A percentile compares a stretch with the other conserved stretches of the same genome.
Evolutionary conservation across 2,329 filamentous ascomycete species (phyloP).

Genomic region (Coniochaeta sp.): DNA sequence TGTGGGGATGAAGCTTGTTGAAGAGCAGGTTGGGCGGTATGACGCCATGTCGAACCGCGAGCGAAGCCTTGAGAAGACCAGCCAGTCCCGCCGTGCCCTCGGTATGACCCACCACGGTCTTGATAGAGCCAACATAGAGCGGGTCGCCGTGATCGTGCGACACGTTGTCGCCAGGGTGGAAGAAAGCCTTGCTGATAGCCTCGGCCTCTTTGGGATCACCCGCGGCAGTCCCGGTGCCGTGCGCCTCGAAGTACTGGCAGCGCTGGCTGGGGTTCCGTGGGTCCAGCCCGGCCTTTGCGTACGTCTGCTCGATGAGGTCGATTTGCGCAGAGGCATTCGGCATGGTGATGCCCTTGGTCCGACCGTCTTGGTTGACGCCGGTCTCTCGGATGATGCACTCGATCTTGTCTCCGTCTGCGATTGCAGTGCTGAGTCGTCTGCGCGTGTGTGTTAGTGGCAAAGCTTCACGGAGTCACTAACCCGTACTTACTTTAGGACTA

Average conservation of each 20-base stretch:
- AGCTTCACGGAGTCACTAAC: no score
- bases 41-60: constrained; percentile 27
- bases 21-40: constrained; percentile 37
- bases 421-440: constrained; percentile 31
- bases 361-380: constrained; percentile 37
- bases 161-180: neutral
- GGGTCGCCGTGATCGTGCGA: no score
- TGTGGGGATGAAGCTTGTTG: constrained; percentile 33
- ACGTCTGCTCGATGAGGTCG: constrained; percentile 29
- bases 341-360: constrained; percentile 37
- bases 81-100: constrained; percentile 39
- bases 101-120: constrained; percentile 36
- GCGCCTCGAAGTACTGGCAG: constrained; percentile 34
- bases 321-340: constrained; percentile 34
- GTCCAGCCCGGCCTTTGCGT: constrained; percentile 29
- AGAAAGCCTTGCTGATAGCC: constrained; percentile 4
- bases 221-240: constrained; percentile 26
- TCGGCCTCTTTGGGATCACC: constrained; percentile 8
- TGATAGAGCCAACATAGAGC: constrained; percentile 27
- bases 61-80: constrained; percentile 31
- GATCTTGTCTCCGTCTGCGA: constrained; percentile 34
- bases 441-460: no score
- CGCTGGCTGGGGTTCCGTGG: constrained; percentile 15
- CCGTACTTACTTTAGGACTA: constrained; percentile 46
- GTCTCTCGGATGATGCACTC: constrained; percentile 34